Percentiles rank a stretch among this genome's conserved stretches.
Evolutionary conservation across 2,329 filamentous ascomycete species (phyloP).

Genomic region (Aspergillus tubingensis): DNA sequence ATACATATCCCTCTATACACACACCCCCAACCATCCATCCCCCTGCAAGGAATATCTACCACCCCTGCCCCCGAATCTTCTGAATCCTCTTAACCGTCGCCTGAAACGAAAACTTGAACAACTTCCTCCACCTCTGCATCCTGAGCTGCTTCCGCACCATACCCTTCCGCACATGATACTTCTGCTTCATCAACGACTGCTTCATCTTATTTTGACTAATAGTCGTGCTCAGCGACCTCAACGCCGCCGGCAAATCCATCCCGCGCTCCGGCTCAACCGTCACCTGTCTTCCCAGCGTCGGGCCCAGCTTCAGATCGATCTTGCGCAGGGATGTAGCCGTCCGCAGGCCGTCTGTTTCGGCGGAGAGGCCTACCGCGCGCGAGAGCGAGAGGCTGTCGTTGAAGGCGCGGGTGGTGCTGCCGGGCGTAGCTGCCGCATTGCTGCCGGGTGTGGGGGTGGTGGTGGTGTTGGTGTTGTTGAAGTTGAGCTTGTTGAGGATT

Average conservation of each 20-base stretch:
- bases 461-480: constrained; percentile 17
- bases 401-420: constrained; percentile 8
- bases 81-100: constrained; percentile 45
- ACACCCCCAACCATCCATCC: too few relatives aligned
- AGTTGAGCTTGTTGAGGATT: constrained; percentile 36
- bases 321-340: constrained; percentile 22
- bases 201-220: constrained; percentile 38
- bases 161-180: constrained; percentile 46
- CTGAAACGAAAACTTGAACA: constrained; percentile 49
- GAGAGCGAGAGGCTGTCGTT: constrained; percentile 24
- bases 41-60: constrained; percentile 31
- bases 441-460: neutral
- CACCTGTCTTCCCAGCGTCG: constrained; percentile 40
- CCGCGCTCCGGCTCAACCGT: constrained; percentile 38
- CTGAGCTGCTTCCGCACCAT: constrained; percentile 44
- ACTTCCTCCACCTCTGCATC: constrained; percentile 43
- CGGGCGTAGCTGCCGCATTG: neutral
- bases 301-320: constrained; percentile 39
- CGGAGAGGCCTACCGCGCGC: constrained; percentile 23
- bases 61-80: constrained; percentile 49
- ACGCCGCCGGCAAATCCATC: constrained; percentile 30
- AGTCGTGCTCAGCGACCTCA: constrained; percentile 29
- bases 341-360: constrained; percentile 21
- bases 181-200: constrained; percentile 35
- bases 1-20: neutral